Base-by-base conservation (phyloP, 257 asterid genomes). In the Henckelia pumila region DNA sequence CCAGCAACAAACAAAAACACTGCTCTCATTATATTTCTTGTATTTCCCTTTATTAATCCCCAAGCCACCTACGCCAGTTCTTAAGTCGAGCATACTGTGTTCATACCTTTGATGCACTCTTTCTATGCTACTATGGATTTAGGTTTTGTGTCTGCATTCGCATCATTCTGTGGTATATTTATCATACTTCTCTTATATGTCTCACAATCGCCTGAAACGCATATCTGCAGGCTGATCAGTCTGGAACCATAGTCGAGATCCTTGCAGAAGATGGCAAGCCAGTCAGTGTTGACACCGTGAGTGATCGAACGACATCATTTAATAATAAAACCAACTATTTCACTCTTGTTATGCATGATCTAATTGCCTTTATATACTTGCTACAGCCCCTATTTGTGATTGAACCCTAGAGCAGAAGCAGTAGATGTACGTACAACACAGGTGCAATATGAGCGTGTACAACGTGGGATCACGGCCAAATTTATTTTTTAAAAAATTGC, bases 381-480 rank as follows among this genome's bases (percentile, higher is more conserved):
- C 53, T 52, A 52, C 97, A 91, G 97, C 95, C 95, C 62, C 83
- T 91, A 63, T 88, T 88, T 61, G 82, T 85, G 73, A 91, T 91
- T 40, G 88, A 71, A 76, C 95, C 96, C 40, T 80, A 86, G 80
- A 63, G 74, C 70, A 23, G n/a, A 55, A 37, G 69, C 25, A 40
- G 70, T 59, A 21, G 19, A 59, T 60, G 16, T 10, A 37, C 49
- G 5, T 37, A 37, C 49, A 2, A 49, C 65, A n/a, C 32, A 44
- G 71, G 62, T 6, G 32, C 23, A 64, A 52, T 59, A 66, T 70
- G 67, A 67, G 23, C 74, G 49, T 23, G 20, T 52, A 65, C 52
- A 37, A 49, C 66, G 37, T 69, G 44, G 64, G 53, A 29, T 35
- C 35, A 30, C 35, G 9, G 35, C 9, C 9, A 30, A 30, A 30